Percentiles rank a stretch among this genome's conserved stretches.
These are phyloP conservation scores for Suillus subalutaceus DNA, from an alignment of 768 basidiomycete genomes.

Conservation along the genomic window DNA sequence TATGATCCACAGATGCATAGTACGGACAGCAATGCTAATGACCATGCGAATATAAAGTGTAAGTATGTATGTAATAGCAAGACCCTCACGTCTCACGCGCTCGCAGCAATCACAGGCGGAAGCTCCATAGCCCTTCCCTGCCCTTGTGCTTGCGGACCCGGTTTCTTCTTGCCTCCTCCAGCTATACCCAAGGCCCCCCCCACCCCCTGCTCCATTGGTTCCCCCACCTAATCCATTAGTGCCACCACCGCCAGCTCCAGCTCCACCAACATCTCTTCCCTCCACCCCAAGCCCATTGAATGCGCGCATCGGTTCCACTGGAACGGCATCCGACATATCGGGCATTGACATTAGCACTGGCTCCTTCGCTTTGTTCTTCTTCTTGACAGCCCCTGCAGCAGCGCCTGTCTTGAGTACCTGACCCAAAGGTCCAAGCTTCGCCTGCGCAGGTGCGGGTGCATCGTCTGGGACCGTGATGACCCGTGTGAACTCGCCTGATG, in stretches of 20 bases:
- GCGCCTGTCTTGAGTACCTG: conserved; percentile 63
- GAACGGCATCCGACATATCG: conserved; percentile 22
- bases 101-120: conserved; percentile 39
- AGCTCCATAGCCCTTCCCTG: conserved; percentile 29
- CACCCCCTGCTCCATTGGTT: conserved; percentile 15
- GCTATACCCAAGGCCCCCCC: conserved; percentile 14
- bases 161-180: conserved; percentile 13
- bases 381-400: conserved; percentile 57
- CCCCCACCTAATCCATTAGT: conserved; percentile 14
- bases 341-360: conserved; percentile 24
- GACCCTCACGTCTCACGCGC: conserved; percentile 31
- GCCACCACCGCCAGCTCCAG: not conserved
- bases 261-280: conserved; percentile 14
- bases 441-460: conserved; percentile 53
- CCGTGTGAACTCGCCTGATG: conserved; percentile 20
- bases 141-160: conserved; percentile 30
- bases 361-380: conserved; percentile 45
- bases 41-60: conserved; percentile 15
- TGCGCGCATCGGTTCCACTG: conserved; percentile 22
- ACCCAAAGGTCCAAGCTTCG: conserved; percentile 80
- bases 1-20: conserved; percentile 6
- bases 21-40: conserved; percentile 1
- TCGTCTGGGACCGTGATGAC: conserved; percentile 64
- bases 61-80: conserved; percentile 5
- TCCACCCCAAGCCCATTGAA: conserved; percentile 21